Base-by-base conservation (phyloP, 441 rosid species). In the Jatropha podagrica region DNA sequence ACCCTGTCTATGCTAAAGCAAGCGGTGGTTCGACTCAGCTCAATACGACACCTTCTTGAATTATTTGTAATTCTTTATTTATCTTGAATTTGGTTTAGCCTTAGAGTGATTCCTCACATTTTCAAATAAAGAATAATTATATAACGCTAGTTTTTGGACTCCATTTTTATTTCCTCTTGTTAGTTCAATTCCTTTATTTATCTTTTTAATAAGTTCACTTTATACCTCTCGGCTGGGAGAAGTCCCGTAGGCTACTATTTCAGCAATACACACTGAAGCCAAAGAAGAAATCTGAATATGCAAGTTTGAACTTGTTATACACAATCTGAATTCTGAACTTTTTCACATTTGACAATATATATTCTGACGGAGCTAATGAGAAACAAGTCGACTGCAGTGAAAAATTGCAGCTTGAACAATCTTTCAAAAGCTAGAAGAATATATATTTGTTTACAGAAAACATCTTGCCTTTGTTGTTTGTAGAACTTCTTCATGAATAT, bases 1-100 rank as follows among this genome's bases (percentile, higher is more conserved):
- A 92, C 68, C 97, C 92, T 69, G 66, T 89, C 49, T 90, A 86
- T 79, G 84, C 87, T 7, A 42, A 64, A 48, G 61, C 73, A 62
- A 62, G 32, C 37, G 81, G 80, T 56, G 69, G 79, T 37, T 68
- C 79, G 38, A 59, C 81, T 15, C 55, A 79, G 65, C 64, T 79
- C 74, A 77, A 84, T 73, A 78, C 81, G 14, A 72, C 84, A 4
- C 52, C 74, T 8, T 78, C 79, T 17, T 70, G 75, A 76, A 13
- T 49, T 26, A 18, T 20, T 20, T 44, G 10, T 14, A 26, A 26
- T 27, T 52, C 48, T 52, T 0, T n/a, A 2, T 42, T 23, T 27
- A 12, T 13, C 8, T 17, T 38, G 0, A 3, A 15, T 10, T 11
- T 15, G 63, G 7, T 32, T 32, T 32, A 32, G 32, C 58, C 17